phyloP scores from a whole-genome alignment of 306 rosid species.

The Quercus suber region DNA sequence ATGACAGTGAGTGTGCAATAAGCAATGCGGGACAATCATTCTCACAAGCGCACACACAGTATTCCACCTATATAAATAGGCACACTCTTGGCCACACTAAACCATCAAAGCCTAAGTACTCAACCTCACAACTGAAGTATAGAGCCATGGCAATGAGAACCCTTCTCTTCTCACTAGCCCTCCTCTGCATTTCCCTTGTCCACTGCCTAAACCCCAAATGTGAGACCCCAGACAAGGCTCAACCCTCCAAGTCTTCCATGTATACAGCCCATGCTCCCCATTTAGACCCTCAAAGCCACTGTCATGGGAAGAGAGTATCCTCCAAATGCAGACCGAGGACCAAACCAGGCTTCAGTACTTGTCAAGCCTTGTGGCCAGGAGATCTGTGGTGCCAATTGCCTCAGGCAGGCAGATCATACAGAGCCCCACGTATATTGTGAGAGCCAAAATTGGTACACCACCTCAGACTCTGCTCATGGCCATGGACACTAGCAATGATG shows the following conservation, averaged over 20 bases:
- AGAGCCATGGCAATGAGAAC: slow-evolving; percentile 38
- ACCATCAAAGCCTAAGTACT: slow-evolving; percentile 6
- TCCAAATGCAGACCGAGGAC: slow-evolving; percentile 57
- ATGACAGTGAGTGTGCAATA: no score
- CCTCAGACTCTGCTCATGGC: slow-evolving; percentile 78
- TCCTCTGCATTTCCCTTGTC: slow-evolving; percentile 28
- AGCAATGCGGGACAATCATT: no score
- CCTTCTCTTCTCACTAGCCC: slow-evolving; percentile 8
- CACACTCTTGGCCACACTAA: background rate
- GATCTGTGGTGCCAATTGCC: slow-evolving; percentile 72
- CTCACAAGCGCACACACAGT: background rate
- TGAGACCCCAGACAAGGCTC: slow-evolving; percentile 44
- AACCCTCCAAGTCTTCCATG: slow-evolving; percentile 64
- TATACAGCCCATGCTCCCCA: slow-evolving; percentile 70
- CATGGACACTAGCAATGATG: slow-evolving; percentile 82
- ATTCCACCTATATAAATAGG: slow-evolving; percentile 25
- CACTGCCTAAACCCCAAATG: slow-evolving; percentile 44
- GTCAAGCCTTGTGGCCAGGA: slow-evolving; percentile 47
- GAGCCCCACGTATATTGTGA: slow-evolving; percentile 76
- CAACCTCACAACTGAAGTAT: background rate
- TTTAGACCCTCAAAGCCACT: slow-evolving; percentile 50
- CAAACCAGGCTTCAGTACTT: slow-evolving; percentile 54
- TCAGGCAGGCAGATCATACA: slow-evolving; percentile 78
- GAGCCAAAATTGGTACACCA: slow-evolving; percentile 73
- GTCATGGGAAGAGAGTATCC: slow-evolving; percentile 80